Base-by-base conservation (phyloP, 1,139 yeast species). In the Nakaseomyces nivariensis region DNA sequence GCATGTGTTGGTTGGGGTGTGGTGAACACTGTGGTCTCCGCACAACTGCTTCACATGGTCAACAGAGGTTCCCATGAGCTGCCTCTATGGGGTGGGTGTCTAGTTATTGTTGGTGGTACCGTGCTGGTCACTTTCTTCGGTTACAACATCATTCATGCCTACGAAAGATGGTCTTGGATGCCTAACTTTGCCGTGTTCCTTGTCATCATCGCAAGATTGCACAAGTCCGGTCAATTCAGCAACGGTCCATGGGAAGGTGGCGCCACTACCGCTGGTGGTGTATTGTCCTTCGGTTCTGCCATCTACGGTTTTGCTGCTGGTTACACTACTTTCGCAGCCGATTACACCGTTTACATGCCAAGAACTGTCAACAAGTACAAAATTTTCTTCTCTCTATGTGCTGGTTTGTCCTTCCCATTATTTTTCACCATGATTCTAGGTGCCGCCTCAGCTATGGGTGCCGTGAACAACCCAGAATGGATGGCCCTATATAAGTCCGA, bases 1-100 rank as follows among this genome's bases (percentile, higher is more conserved):
- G 92, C 95, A 24, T 86, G 96, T 75, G 77, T 88, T 54, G 96
- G 97, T 57, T 89, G 96, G 96, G 89, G 94, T 68, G 88, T 95
- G 13, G 94, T 87, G 46, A 89, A 89, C 70, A 85, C 88, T 56
- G 86, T 89, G 81, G 84, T 88, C 31, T 81, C 92, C 42, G 96
- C 96, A 29, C 94, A 87, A 67, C 73, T 88, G 62, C 74, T 89
- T 56, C 81, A 84, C 69, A 80, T 85, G 64, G 83, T 88, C 56
- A 86, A 86, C 69, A 49, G 49, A 32, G 71, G 70, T 27, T 71
- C 72, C 43, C 74, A 74, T 47, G 70, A 72, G 41, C 73, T 86
- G 54, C 96, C 96, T 45, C 85, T 94, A 43, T 85, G 95, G 94
- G 96, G 87, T 32, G 96, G 94, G 32, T 83, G 95, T 68, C 64